A percentile compares a stretch with the other conserved stretches of the same genome.
phyloP scores from a whole-genome alignment of 2,329 filamentous ascomycete species.

The Talaromyces sp. region DNA sequence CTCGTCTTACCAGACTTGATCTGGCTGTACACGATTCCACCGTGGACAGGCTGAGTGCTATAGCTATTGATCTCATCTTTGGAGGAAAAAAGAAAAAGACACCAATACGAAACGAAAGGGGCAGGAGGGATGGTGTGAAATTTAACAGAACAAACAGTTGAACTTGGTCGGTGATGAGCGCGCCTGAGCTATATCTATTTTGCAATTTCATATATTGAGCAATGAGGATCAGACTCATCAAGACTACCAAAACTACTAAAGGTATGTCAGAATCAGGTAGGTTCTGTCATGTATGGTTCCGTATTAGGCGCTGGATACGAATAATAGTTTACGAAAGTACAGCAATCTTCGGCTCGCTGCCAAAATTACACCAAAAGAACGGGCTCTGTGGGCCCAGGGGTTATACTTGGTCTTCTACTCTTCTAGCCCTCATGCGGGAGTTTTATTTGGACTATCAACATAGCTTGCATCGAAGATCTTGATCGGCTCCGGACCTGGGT shows the following conservation, averaged over 20 bases:
- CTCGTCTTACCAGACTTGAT: not conserved
- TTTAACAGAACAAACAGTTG: not conserved
- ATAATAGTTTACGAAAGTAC: not conserved
- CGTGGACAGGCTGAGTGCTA: not conserved
- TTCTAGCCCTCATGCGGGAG: not conserved
- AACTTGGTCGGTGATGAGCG: slow-evolving; percentile 1
- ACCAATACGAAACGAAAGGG: not conserved
- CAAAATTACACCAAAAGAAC: not conserved
- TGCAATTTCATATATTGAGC: not conserved
- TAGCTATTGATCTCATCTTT: not conserved
- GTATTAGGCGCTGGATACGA: not conserved
- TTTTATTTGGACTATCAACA: not conserved
- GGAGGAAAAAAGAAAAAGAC: too few species aligned
- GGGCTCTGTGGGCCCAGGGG: not conserved
- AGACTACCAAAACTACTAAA: not conserved
- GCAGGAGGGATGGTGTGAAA: not conserved
- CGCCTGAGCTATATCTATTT: slow-evolving; percentile 7
- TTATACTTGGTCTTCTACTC: not conserved
- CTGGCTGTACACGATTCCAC: not conserved
- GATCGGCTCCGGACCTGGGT: not conserved
- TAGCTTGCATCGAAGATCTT: not conserved
- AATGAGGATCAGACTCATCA: slow-evolving; percentile 4
- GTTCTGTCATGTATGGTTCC: not conserved
- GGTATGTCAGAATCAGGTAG: not conserved
- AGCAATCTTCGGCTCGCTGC: not conserved